Evolutionary conservation across 306 rosid species (phyloP), one percentile per base, ranked within the genome.

Genomic region (Datisca glomerata): DNA sequence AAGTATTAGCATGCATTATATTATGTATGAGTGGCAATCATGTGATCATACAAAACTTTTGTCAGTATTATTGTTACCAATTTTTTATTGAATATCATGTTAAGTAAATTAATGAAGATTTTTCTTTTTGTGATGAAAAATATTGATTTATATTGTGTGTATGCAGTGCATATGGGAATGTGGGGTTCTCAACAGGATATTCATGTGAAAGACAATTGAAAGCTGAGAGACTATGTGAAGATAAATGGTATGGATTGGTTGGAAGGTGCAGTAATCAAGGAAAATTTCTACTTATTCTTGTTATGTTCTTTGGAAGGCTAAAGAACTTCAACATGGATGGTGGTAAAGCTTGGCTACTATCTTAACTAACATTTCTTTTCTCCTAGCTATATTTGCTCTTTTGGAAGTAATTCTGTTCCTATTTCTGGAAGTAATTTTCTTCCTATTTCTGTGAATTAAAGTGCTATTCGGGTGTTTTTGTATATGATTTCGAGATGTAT

Each of bases 91-190:
- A n/a, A n/a, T n/a, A n/a, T n/a, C n/a, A n/a, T n/a, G n/a, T n/a
- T n/a, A n/a, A n/a, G n/a, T n/a, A n/a, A n/a, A n/a, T n/a, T n/a
- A n/a, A n/a, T n/a, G n/a, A n/a, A n/a, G n/a, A n/a, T n/a, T n/a
- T n/a, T n/a, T n/a, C n/a, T n/a, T n/a, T n/a, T n/a, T n/a, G n/a
- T n/a, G n/a, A n/a, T n/a, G n/a, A n/a, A n/a, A n/a, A n/a, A n/a
- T n/a, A n/a, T n/a, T n/a, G n/a, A n/a, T n/a, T n/a, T n/a, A n/a
- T n/a, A n/a, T n/a, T 58, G 60, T 54, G 14, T 47, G 4, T 31
- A 3, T 20, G 10, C 18, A 77, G 93, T 70, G 91, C 91, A 16
- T 86, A 75, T 36, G 96, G 91, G 34, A 86, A 86, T 28, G 93
- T 78, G 20, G 93, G 83, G n/a, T 60, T 74, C 18, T 47, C 93